Conservation (phyloP, 1,284 basidiomycete genomes). For the Moniliophthora roreri region DNA sequence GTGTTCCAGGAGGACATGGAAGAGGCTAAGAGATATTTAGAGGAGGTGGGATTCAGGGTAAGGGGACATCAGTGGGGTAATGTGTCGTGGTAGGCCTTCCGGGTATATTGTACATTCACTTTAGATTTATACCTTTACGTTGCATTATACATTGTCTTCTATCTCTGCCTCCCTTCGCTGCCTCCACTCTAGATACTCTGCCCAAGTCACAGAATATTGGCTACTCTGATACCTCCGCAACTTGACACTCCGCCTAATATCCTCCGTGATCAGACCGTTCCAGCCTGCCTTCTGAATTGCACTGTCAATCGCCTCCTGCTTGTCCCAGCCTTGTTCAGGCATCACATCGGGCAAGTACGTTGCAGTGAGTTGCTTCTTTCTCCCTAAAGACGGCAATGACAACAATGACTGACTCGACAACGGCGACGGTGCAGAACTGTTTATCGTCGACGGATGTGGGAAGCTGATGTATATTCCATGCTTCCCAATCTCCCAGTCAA, state of each 20-base stretch:
- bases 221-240: constrained; percentile 87
- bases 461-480: constrained; percentile 94
- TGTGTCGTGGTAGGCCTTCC: background rate
- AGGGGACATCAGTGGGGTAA: too few relatives aligned
- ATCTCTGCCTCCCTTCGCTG: constrained; percentile 38
- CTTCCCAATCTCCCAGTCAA: constrained; percentile 90
- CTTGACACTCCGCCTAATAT: constrained; percentile 73
- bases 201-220: constrained; percentile 70
- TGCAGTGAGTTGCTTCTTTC: constrained; percentile 71
- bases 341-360: constrained; percentile 96
- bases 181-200: constrained; percentile 79
- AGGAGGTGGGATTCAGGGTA: constrained; percentile 3
- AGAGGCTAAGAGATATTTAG: constrained; percentile 3
- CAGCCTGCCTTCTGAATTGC: constrained; percentile 94
- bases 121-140: background rate
- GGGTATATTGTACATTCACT: background rate
- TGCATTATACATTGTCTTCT: constrained; percentile 4
- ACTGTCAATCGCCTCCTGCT: constrained; percentile 85
- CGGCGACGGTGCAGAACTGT: constrained; percentile 49
- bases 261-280: constrained; percentile 81
- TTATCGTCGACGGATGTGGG: constrained; percentile 68
- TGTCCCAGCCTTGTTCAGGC: constrained; percentile 91
- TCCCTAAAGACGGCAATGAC: constrained; percentile 54
- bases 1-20: constrained; percentile 34
- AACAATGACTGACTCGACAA: constrained; percentile 67